phyloP scores from a whole-genome alignment of 2,329 filamentous ascomycete genomes.

The Aspergillus hortae region DNA sequence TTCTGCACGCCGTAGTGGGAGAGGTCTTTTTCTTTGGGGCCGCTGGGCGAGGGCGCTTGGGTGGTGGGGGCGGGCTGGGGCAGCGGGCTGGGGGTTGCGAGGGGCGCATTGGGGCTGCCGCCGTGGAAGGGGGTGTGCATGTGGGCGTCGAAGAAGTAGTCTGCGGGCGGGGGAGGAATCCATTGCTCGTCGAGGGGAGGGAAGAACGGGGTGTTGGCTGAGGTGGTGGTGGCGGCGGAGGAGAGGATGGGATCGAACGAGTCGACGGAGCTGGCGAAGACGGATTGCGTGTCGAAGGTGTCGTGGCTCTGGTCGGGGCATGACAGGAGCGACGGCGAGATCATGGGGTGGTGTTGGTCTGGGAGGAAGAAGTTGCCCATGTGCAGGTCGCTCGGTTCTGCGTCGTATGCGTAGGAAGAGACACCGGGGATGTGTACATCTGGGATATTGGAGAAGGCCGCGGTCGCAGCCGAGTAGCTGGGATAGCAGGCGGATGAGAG shows the following conservation, averaged over 20 bases:
- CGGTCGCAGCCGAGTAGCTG: not conserved
- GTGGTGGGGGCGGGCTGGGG: not conserved
- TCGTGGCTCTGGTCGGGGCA: not conserved
- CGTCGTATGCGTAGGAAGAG: not conserved
- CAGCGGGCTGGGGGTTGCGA: not conserved
- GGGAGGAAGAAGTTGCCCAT: slow-evolving; percentile 1
- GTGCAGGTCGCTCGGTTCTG: not conserved
- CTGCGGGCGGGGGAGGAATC: not conserved
- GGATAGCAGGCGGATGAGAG: not conserved
- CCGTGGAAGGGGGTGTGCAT: not conserved
- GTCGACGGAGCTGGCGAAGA: not conserved
- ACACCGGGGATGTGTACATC: not conserved
- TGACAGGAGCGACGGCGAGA: not conserved
- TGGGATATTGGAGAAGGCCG: not conserved
- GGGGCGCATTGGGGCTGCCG: not conserved
- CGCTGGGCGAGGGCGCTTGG: not conserved
- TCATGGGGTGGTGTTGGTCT: not conserved
- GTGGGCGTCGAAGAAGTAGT: not conserved
- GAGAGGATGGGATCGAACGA: slow-evolving; percentile 1
- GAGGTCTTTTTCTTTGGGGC: slow-evolving; percentile 19
- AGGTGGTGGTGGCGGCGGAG: not conserved
- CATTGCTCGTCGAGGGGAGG: not conserved
- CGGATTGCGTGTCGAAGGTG: not conserved
- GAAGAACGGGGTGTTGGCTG: not conserved
- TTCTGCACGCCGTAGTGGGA: slow-evolving; percentile 30